Percentiles rank a stretch among this genome's conserved stretches.
These are phyloP conservation scores for Fusarium metavorans DNA, from an alignment of 2,329 filamentous ascomycete species.

Conservation along the genomic window DNA sequence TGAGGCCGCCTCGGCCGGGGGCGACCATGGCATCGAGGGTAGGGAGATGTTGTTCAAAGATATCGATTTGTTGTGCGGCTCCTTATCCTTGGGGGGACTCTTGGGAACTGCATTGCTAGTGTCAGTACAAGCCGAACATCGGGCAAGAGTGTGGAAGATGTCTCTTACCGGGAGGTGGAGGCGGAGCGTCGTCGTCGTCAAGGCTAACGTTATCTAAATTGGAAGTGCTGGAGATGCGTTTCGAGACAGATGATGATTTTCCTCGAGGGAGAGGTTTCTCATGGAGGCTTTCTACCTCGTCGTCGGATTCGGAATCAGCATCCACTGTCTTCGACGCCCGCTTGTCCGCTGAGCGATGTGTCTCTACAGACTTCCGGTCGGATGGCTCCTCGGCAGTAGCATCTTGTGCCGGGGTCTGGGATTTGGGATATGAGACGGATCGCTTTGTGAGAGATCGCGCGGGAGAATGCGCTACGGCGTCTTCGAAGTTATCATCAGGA, in stretches of 20 bases:
- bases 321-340: conserved; percentile 27
- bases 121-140: conserved; percentile 32
- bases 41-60: conserved; percentile 78
- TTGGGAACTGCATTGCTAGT: conserved; percentile 41
- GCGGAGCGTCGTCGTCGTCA: conserved; percentile 61
- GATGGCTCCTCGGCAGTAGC: conserved; percentile 16
- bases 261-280: conserved; percentile 40
- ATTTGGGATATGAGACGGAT: conserved; percentile 51
- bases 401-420: conserved; percentile 41
- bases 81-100: conserved; percentile 49
- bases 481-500: conserved; percentile 74
- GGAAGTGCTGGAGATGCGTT: conserved; percentile 60
- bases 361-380: conserved; percentile 25
- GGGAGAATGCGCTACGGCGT: conserved; percentile 77
- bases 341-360: conserved; percentile 16
- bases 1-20: conserved; percentile 62
- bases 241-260: conserved; percentile 55
- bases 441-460: conserved; percentile 73
- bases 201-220: conserved; percentile 74
- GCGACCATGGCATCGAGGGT: conserved; percentile 79
- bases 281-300: conserved; percentile 25
- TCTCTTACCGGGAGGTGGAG: conserved; percentile 50
- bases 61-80: conserved; percentile 65
- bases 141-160: background rate
- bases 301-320: conserved; percentile 24